Evolutionary conservation across 2,329 filamentous ascomycete genomes (phyloP), one percentile per base, ranked within the genome.

Genomic region (Dothistroma septosporum): DNA sequence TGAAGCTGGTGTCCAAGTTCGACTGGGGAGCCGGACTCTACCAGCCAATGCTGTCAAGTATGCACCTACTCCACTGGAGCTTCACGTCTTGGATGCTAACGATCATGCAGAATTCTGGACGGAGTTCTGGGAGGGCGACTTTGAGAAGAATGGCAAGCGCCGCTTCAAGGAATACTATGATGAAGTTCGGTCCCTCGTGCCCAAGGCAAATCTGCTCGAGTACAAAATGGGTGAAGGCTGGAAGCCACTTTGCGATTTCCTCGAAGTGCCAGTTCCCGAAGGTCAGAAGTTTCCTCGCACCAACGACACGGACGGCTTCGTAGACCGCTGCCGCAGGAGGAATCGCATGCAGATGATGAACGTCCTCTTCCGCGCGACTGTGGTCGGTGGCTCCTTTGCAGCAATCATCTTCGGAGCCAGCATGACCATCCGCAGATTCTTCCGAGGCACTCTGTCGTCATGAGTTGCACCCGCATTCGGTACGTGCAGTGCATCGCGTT

Each of bases 11-110:
- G 14, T 81, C 82, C 44, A 78, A 82, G 73, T 74, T 75, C 59
- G 83, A 83, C 76, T 88, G 86, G 86, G 86, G 83, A 22, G 85
- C 86, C 8, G 78, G 82, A 71, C 84, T 87, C 78, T 88, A 88
- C 77, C 83, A 87, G 72, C 86, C 85, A 44, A 88, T 89, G 86
- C 79, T 89, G 60, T 80, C 81, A 73, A 87, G 72, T 74, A 63
- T 60, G 70, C 71, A 44, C 57, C 53, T 53, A 22, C 10, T 49
- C 33, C 31, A 19, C 21, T 28, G 6, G 14, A 41, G 31, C 19
- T 54, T 63, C 62, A 64, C 64, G 12, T 35, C 44, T 55, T 44
- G 49, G 19, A 32, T 41, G 54, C 65, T 65, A 46, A 66, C 55
- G 4, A 35, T 1, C 11, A n/a, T 4, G 16, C 63, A 74, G 73